phyloP scores from a whole-genome alignment of 2,329 filamentous ascomycete species.

The Pseudopyricularia cyperi region DNA sequence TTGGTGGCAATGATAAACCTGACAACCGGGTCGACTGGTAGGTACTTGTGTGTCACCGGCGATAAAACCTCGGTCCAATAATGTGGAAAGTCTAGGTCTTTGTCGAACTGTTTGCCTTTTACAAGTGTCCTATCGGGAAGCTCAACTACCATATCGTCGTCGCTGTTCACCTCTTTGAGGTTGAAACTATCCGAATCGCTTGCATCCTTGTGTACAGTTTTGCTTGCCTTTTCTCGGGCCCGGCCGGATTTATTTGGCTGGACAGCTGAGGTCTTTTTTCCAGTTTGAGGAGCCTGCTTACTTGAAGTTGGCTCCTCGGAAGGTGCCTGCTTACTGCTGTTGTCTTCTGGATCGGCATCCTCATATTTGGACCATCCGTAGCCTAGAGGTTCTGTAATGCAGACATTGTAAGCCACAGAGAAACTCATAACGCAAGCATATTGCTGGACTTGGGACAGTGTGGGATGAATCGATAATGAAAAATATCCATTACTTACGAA shows the following conservation, averaged over 20 bases:
- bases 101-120: conserved; percentile 41
- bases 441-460: background rate
- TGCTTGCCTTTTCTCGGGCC: background rate
- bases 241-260: background rate
- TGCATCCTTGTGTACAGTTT: background rate
- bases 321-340: conserved; percentile 3
- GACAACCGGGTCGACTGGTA: conserved; percentile 66
- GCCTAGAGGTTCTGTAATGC: conserved; percentile 49
- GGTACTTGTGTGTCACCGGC: conserved; percentile 63
- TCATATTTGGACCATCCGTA: conserved; percentile 87
- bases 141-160: conserved; percentile 48
- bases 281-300: background rate
- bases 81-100: conserved; percentile 68
- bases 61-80: conserved; percentile 93
- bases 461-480: background rate
- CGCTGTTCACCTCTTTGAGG: conserved; percentile 37
- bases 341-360: conserved; percentile 49
- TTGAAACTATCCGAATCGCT: conserved; percentile 34
- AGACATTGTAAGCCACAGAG: background rate
- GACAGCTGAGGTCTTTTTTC: background rate
- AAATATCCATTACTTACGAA: conserved; percentile 29
- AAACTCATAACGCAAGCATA: background rate
- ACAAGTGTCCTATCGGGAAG: conserved; percentile 5
- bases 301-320: background rate
- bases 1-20: conserved; percentile 57